Evolutionary conservation across 352 stramenopile species (phyloP).

Genomic region (Pythium insidiosum): DNA sequence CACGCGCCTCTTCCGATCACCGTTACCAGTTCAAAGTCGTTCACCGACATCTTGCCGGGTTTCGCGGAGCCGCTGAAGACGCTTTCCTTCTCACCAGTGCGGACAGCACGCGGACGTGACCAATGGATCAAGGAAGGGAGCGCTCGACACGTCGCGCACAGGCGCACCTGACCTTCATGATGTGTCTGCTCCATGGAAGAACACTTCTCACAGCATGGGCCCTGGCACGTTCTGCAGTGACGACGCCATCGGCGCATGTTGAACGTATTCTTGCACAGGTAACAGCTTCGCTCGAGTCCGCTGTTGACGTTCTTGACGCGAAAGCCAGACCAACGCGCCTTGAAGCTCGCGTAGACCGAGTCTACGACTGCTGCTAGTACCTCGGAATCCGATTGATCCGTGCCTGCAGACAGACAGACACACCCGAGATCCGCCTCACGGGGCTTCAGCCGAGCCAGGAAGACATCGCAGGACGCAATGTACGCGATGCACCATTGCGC

Average conservation of each 20-base stretch:
- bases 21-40: conserved; percentile 68
- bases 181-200: conserved; percentile 54
- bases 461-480: conserved; percentile 25
- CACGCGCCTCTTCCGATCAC: conserved; percentile 66
- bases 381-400: conserved; percentile 34
- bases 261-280: conserved; percentile 54
- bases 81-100: conserved; percentile 60
- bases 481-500: conserved; percentile 63
- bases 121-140: conserved; percentile 63
- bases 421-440: conserved; percentile 49
- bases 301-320: conserved; percentile 65
- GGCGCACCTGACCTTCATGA: conserved; percentile 52
- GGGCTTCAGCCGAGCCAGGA: conserved; percentile 46
- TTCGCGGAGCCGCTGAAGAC: conserved; percentile 57
- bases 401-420: conserved; percentile 36
- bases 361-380: conserved; percentile 40
- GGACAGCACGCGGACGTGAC: conserved; percentile 52
- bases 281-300: conserved; percentile 62
- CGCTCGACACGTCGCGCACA: conserved; percentile 47
- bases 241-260: conserved; percentile 69
- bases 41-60: conserved; percentile 64
- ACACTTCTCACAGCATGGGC: conserved; percentile 61
- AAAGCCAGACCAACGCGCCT: conserved; percentile 65
- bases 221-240: conserved; percentile 64
- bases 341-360: conserved; percentile 61